phyloP scores from a whole-genome alignment of 1,139 yeast species.

The Yamadazyma oceani region DNA sequence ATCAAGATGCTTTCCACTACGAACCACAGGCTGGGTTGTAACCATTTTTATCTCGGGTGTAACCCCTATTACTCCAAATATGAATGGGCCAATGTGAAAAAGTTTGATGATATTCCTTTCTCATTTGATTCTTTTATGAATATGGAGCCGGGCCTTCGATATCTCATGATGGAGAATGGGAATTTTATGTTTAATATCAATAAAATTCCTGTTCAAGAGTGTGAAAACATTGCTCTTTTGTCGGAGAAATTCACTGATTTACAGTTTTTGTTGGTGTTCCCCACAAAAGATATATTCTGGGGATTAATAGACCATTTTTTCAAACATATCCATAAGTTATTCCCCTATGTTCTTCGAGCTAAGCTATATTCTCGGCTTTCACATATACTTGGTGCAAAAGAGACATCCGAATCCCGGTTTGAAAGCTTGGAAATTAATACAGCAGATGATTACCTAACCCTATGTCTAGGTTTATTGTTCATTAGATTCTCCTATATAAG shows the following conservation, averaged over 20 bases:
- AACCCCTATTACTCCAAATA: conserved; percentile 1
- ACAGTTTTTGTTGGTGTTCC: conserved; percentile 30
- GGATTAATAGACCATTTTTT: conserved; percentile 28
- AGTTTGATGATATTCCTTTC: conserved; percentile 3
- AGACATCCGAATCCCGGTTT: conserved; percentile 16
- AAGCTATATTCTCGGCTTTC: conserved; percentile 9
- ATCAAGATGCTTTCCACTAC: no score
- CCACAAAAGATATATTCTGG: conserved; percentile 30
- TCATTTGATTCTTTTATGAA: background rate
- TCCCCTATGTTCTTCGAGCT: background rate
- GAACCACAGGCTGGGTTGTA: background rate
- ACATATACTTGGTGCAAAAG: conserved; percentile 28
- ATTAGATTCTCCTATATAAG: conserved; percentile 23
- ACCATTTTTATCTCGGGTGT: conserved; percentile 1
- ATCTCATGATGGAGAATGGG: background rate
- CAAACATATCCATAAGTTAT: conserved; percentile 14
- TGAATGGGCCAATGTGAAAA: conserved; percentile 1
- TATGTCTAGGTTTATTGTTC: conserved; percentile 22
- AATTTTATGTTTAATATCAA: conserved; percentile 1
- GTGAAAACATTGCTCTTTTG: no score
- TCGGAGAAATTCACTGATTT: no score
- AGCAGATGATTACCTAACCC: conserved; percentile 22
- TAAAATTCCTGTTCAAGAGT: conserved; percentile 1
- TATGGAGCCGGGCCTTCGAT: background rate
- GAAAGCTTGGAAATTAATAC: conserved; percentile 17